A percentile compares a stretch with the other conserved stretches of the same genome.
Evolutionary conservation across 768 basidiomycete species (phyloP).

Genomic region (Leucocoprinus sp.): DNA sequence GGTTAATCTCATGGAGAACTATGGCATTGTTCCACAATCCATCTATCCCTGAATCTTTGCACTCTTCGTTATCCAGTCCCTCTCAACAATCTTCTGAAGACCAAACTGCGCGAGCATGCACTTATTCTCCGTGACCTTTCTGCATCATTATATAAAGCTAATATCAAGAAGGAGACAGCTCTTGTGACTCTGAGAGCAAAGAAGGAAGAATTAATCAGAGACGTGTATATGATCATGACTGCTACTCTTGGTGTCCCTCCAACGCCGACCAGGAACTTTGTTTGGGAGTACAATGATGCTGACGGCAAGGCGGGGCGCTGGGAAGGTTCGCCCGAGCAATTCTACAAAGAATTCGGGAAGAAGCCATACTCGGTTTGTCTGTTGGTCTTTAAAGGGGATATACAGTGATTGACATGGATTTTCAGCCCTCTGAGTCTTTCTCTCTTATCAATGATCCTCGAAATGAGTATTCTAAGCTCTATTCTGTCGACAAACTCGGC

Average conservation of each 20-base stretch:
- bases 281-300: slow-evolving; percentile 85
- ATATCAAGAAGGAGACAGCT: slow-evolving; percentile 38
- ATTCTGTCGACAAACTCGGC: slow-evolving; percentile 88
- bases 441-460: slow-evolving; percentile 94
- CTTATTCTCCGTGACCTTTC: slow-evolving; percentile 67
- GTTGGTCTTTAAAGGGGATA: background rate
- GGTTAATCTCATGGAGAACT: slow-evolving; percentile 50
- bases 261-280: slow-evolving; percentile 57
- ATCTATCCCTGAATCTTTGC: slow-evolving; percentile 79
- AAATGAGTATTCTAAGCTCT: slow-evolving; percentile 72
- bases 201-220: slow-evolving; percentile 80
- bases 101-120: slow-evolving; percentile 87
- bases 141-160: slow-evolving; percentile 41
- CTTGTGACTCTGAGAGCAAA: slow-evolving; percentile 57
- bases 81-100: slow-evolving; percentile 75
- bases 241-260: slow-evolving; percentile 87
- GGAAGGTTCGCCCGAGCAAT: slow-evolving; percentile 77
- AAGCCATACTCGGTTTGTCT: slow-evolving; percentile 45
- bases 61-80: slow-evolving; percentile 68
- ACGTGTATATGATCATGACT: slow-evolving; percentile 77
- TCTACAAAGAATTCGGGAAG: slow-evolving; percentile 58
- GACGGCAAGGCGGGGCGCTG: slow-evolving; percentile 68
- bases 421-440: slow-evolving; percentile 67
- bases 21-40: slow-evolving; percentile 81
- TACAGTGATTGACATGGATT: slow-evolving; percentile 1